Conservation (phyloP, 1,139 yeast species). For the Suhomyces maxii region DNA sequence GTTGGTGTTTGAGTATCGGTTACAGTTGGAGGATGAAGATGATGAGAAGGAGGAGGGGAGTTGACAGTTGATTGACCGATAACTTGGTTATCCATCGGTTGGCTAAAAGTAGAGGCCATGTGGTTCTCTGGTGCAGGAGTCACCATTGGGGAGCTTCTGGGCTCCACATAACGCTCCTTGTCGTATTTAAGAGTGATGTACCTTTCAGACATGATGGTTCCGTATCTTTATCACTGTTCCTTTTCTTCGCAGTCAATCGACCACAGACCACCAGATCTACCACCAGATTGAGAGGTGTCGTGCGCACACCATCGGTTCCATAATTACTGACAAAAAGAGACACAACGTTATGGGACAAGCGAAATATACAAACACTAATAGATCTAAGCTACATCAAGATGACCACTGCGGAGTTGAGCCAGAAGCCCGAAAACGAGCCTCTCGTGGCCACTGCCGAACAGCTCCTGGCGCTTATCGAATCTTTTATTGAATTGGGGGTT, state of each 20-base stretch:
- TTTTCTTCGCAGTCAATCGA: slow-evolving; percentile 8
- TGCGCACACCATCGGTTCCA: slow-evolving; percentile 1
- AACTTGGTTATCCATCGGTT: too few relatives aligned
- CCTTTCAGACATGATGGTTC: slow-evolving; percentile 3
- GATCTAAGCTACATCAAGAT: slow-evolving; percentile 14
- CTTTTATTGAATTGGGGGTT: slow-evolving; percentile 84
- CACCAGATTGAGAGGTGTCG: not conserved
- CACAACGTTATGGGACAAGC: too few relatives aligned
- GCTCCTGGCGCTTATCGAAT: slow-evolving; percentile 73
- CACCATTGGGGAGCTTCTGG: not conserved
- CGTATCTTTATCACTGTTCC: not conserved
- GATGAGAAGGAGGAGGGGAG: not conserved
- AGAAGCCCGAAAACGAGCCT: slow-evolving; percentile 37
- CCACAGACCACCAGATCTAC: not conserved
- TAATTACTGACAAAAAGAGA: too few relatives aligned
- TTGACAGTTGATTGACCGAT: too few relatives aligned
- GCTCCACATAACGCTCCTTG: slow-evolving; percentile 3
- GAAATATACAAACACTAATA: too few relatives aligned
- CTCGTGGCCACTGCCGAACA: slow-evolving; percentile 56
- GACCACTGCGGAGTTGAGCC: slow-evolving; percentile 39
- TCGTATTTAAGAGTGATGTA: slow-evolving; percentile 8
- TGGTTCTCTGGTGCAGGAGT: not conserved
- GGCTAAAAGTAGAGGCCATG: too few relatives aligned
- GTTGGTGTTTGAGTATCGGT: slow-evolving; percentile 2
- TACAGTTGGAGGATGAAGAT: not conserved